Base-by-base conservation (phyloP, 495 filamentous ascomycete species). In the Hypoxylon fragiforme region DNA sequence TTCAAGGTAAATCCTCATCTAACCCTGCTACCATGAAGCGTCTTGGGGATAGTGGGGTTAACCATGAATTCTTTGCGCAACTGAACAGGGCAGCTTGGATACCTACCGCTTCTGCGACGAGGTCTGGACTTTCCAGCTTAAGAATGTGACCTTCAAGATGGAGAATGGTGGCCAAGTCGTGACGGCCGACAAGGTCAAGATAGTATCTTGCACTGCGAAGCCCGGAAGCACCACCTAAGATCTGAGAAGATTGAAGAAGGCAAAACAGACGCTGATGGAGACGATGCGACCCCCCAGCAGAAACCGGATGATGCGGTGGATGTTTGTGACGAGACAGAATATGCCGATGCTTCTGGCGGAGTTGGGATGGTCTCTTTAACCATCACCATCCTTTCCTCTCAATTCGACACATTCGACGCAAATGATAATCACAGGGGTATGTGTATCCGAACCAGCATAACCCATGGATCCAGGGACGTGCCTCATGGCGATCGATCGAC, bases 71-170 rank as follows among this genome's bases (percentile, higher is more conserved):
- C 18, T 38, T 46, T 54, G 15, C 21, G 36, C 20, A 3, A 44
- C 15, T 19, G 24, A 44, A 50, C 65, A 98, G 94, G 95, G 94
- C 21, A 92, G 95, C 60, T 85, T 99, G 38, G 94, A 99, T 70
- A 99, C 95, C 21, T 99, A 99, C 78, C 90, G 95, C 62, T 99
- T 97, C 81, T 99, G 95, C 78, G 95, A 99, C 73, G 95, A 99
- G 76, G 95, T 99, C 45, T 99, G 95, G 95, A 99, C 95, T 1
- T 99, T 99, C 77, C 80, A 97, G 54, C 94, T 99, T 73, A 97
- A 97, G 72, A 92, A 97, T 54, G 91, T 97, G 46, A 91, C 85
- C 18, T 96, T 99, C 81, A 97, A 97, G 75, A 85, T 99, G 72
- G 90, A 96, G 54, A 90, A 90, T 64, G 81, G 85, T 54, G 78